phyloP scores from a whole-genome alignment of 495 filamentous ascomycete species.

The Aspergillus leporis region DNA sequence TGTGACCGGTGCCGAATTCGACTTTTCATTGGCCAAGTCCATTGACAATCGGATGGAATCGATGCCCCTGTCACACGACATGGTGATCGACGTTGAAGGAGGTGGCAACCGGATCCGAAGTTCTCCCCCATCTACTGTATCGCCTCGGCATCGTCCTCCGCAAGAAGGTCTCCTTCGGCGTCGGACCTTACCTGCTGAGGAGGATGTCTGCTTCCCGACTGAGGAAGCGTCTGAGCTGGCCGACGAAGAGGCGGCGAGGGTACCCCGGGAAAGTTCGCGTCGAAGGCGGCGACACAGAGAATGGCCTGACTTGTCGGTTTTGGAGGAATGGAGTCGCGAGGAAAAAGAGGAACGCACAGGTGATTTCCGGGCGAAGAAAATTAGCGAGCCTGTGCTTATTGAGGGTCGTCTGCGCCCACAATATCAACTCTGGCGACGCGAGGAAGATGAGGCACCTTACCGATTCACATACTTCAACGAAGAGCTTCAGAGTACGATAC shows the following conservation, averaged over 20 bases:
- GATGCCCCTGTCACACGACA: constrained; percentile 41
- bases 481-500: constrained; percentile 89
- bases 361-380: constrained; percentile 84
- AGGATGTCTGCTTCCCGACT: constrained; percentile 92
- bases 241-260: constrained; percentile 64
- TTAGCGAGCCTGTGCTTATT: constrained; percentile 89
- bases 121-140: constrained; percentile 30
- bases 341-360: constrained; percentile 91
- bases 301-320: constrained; percentile 71
- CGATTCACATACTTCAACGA: constrained; percentile 99
- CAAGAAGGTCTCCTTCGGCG: constrained; percentile 45
- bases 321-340: constrained; percentile 88
- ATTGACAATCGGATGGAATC: constrained; percentile 39
- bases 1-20: constrained; percentile 56
- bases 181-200: constrained; percentile 61
- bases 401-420: constrained; percentile 84
- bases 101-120: constrained; percentile 33
- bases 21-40: constrained; percentile 31
- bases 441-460: constrained; percentile 89
- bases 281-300: constrained; percentile 53
- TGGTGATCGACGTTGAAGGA: constrained; percentile 59
- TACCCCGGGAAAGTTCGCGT: constrained; percentile 47
- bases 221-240: constrained; percentile 76
- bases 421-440: constrained; percentile 76
- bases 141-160: constrained; percentile 35